These are phyloP conservation scores for Trapa bicornis DNA, from an alignment of 345 rosid species.

Conservation along the genomic window DNA sequence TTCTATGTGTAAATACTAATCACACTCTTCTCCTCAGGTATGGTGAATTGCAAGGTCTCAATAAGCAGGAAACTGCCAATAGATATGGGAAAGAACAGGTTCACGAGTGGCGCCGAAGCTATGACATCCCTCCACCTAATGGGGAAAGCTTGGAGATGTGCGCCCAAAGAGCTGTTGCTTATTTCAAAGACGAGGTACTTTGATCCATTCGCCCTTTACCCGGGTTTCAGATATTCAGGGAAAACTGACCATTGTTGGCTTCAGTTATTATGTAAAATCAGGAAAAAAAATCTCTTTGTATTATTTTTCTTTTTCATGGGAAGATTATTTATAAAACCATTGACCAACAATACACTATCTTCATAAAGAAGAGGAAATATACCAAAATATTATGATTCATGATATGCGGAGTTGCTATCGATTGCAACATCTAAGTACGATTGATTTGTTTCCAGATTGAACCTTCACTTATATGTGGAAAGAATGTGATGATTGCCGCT, in stretches of 20 bases:
- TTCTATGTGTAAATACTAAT: neutral
- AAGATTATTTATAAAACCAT: too few relatives aligned
- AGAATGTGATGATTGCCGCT: slow-evolving; percentile 87
- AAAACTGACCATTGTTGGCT: neutral
- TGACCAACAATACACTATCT: too few relatives aligned
- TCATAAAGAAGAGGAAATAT: too few relatives aligned
- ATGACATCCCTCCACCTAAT: slow-evolving; percentile 85
- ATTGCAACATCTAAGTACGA: neutral
- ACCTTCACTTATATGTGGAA: slow-evolving; percentile 76
- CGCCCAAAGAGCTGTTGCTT: slow-evolving; percentile 85
- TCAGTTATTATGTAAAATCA: neutral
- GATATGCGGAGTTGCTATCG: too few relatives aligned
- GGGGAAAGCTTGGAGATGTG: slow-evolving; percentile 99
- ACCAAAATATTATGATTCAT: too few relatives aligned
- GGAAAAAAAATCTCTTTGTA: neutral
- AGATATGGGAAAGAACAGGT: slow-evolving; percentile 85
- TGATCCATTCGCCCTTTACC: slow-evolving; percentile 4
- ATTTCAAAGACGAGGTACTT: slow-evolving; percentile 39
- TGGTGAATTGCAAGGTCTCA: slow-evolving; percentile 92
- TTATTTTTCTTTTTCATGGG: neutral
- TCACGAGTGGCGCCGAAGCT: slow-evolving; percentile 97
- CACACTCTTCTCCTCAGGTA: slow-evolving; percentile 38
- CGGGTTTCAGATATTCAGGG: neutral
- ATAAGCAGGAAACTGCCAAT: slow-evolving; percentile 91
- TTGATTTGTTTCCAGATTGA: slow-evolving; percentile 44